phyloP scores from a whole-genome alignment of 495 filamentous ascomycete species.

The Aspergillus nidulans region DNA sequence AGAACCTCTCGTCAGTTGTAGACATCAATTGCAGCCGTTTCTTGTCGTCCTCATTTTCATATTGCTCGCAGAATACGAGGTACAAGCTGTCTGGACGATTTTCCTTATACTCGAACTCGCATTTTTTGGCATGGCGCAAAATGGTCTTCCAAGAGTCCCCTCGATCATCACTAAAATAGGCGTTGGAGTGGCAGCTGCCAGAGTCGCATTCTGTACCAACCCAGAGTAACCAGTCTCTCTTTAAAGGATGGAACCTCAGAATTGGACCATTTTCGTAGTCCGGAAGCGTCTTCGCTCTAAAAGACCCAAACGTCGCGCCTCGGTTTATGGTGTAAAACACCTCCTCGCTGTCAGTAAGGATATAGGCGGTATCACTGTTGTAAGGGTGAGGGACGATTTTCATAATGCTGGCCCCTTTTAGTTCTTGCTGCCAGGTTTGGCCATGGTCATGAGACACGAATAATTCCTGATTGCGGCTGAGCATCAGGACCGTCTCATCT shows the following conservation, averaged over 20 bases:
- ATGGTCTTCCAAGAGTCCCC: slow-evolving; percentile 71
- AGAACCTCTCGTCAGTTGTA: slow-evolving; percentile 68
- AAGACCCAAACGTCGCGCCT: slow-evolving; percentile 60
- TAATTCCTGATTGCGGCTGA: slow-evolving; percentile 59
- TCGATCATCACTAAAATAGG: slow-evolving; percentile 67
- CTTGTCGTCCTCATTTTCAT: slow-evolving; percentile 52
- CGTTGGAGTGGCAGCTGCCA: slow-evolving; percentile 60
- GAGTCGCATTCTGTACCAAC: slow-evolving; percentile 59
- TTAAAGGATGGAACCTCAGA: slow-evolving; percentile 72
- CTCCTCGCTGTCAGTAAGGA: slow-evolving; percentile 64
- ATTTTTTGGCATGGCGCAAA: slow-evolving; percentile 64
- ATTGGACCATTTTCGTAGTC: slow-evolving; percentile 44
- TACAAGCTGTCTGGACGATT: slow-evolving; percentile 54
- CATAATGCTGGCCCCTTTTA: slow-evolving; percentile 69
- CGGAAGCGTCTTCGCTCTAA: slow-evolving; percentile 51
- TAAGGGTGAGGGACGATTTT: slow-evolving; percentile 70
- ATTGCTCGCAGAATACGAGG: slow-evolving; percentile 78
- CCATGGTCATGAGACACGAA: slow-evolving; percentile 79
- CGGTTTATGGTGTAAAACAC: slow-evolving; percentile 77
- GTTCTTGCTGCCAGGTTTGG: slow-evolving; percentile 41
- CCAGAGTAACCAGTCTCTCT: slow-evolving; percentile 88
- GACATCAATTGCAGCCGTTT: slow-evolving; percentile 62
- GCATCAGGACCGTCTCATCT: slow-evolving; percentile 84
- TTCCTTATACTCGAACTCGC: slow-evolving; percentile 73
- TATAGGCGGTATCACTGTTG: slow-evolving; percentile 77